phyloP scores from a whole-genome alignment of 352 stramenopile species.

The Phytophthora colocasiae region DNA sequence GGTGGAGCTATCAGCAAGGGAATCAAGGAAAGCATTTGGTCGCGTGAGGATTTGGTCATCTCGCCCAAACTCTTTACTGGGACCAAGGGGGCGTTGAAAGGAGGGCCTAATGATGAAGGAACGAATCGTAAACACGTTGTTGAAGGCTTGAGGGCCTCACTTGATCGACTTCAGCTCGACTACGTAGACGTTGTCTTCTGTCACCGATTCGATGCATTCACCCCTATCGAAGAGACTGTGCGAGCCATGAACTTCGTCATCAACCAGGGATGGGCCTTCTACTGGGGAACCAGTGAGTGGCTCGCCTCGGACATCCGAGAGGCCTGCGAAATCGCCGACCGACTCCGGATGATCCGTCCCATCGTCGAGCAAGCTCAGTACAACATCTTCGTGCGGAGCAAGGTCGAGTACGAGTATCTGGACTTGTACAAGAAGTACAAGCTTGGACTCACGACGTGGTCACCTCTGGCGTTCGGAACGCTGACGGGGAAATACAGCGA shows the following conservation, averaged over 20 bases:
- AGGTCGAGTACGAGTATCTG: conserved; percentile 30
- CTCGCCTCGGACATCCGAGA: conserved; percentile 4
- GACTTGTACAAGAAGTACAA: conserved; percentile 32
- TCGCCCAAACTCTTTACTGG: conserved; percentile 11
- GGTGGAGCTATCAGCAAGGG: conserved; percentile 10
- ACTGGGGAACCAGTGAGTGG: conserved; percentile 12
- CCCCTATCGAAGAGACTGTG: conserved; percentile 33
- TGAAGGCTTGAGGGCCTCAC: conserved; percentile 7
- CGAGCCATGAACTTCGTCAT: conserved; percentile 13
- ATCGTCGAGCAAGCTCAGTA: conserved; percentile 12
- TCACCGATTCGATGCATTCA: conserved; percentile 10
- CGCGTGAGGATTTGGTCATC: conserved; percentile 6
- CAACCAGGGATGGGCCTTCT: conserved; percentile 13
- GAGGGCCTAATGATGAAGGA: conserved; percentile 9
- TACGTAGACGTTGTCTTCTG: conserved; percentile 11
- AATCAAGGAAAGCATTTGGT: not conserved
- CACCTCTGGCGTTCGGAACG: conserved; percentile 4
- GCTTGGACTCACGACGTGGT: conserved; percentile 12
- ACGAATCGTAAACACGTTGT: conserved; percentile 7
- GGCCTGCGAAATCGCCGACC: conserved; percentile 8
- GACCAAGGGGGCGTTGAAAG: conserved; percentile 5
- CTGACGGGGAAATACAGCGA: conserved; percentile 20
- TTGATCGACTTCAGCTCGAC: not conserved
- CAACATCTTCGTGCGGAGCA: conserved; percentile 12
- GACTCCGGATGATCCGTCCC: conserved; percentile 1